Evolutionary conservation across 352 stramenopile genomes (phyloP), one percentile per base, ranked within the genome.

Genomic region (Phytopythium litorale): DNA sequence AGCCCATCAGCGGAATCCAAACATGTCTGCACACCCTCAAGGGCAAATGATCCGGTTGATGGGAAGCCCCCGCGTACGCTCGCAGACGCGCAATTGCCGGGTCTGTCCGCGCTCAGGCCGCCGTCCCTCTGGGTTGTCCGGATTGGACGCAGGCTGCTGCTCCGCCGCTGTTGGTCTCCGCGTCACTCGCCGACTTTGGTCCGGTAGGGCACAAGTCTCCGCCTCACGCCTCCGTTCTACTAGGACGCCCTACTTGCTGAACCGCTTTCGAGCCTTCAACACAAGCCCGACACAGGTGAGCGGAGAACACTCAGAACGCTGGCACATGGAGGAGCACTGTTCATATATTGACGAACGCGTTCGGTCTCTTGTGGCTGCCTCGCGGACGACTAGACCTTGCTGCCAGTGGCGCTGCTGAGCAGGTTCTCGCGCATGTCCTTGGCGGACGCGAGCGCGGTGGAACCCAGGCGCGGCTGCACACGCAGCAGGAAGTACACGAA

Each of bases 401-500:
- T 60, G 54, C 58, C 46, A 9, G n/a, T 45, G 12, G 51, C 51
- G 18, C 56, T 64, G 53, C 70, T 80, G 38, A 80, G 68, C 56
- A 80, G 51, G 60, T 73, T 73, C 51, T 80, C 72, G 42, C 72
- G 67, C 45, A 78, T 76, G 25, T 68, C 57, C 30, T 73, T 74
- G 5, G 62, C 57, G 5, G 67, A 59, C 7, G 52, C 61, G 12
- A 58, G 64, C 35, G 60, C 60, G 13, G 56, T 58, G 50, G 42
- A 60, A 15, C 63, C 63, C 11, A 87, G 42, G 35, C 68, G 69
- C 33, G 77, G 64, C 58, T 73, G 64, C 23, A 87, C 72, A 16
- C 58, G 56, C 33, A 68, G 57, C 49, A 83, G 67, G 60, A 79
- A 89, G 59, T 83, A 87, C 8, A 75, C 65, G 0, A 68, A 72